Evolutionary conservation across 1,284 basidiomycete genomes (phyloP), one percentile per base, ranked within the genome.

Genomic region (Boletellus deceptivus): DNA sequence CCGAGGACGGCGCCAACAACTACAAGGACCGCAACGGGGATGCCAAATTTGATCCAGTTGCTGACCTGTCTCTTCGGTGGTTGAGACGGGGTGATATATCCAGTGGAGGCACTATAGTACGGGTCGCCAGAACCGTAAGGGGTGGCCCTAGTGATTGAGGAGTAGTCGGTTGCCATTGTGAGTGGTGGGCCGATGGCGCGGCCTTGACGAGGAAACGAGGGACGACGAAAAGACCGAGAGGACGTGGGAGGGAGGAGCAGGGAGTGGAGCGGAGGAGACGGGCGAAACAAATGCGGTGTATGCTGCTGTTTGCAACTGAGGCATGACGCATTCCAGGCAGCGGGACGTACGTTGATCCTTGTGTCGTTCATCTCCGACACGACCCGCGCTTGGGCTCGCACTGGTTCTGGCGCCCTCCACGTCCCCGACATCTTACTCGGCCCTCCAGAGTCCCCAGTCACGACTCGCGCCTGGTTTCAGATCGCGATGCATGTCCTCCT

Each of bases 1-100:
- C 85, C 89, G 40, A 91, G 67, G 24, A 89, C 80, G 35, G 80
- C 85, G 36, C 70, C 88, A 48, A 76, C 66, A 59, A 89, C 79
- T 58, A 86, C 72, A 50, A 78, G 62, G 51, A 86, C 61, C 33
- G 72, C 61, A 38, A 84, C 58, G 16, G 82, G 81, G n/a, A 82
- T 53, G 56, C 79, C 81, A 41, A 78, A 71, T 64, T 76, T 79
- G 60, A 83, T 59, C 80, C 80, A 83, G 41, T 68, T 72, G 63
- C 72, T 77, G 22, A 64, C 55, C 25, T 67, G 59, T 52, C 72
- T 74, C 71, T 75, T 76, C 14, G 59, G 51, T 52, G 63, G 55
- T 35, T 44, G 49, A 8, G 52, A 47, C 0, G 82, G 82, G 27
- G 81, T 74, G 54, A 86, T 79, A 58, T 76, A 86, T 47, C 85